Conservation (phyloP, 768 basidiomycete genomes). For the Hygrophoropsis aurantiaca region DNA sequence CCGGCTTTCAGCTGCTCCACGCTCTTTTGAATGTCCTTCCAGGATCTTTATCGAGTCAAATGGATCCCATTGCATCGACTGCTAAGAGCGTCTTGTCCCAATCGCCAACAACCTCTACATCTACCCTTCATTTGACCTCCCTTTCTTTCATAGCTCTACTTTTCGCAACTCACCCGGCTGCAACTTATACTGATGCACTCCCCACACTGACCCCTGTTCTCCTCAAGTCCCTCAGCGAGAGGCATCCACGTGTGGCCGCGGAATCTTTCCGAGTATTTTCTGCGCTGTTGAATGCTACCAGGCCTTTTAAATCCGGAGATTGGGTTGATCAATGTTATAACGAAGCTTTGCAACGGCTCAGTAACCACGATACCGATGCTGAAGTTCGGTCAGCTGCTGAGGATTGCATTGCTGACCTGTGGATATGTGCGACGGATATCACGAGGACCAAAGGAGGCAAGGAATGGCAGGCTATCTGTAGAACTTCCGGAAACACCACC, state of each 20-base stretch:
- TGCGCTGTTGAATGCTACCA: constrained; percentile 71
- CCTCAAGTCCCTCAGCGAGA: constrained; percentile 72
- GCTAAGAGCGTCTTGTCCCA: constrained; percentile 66
- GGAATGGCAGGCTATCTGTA: constrained; percentile 82
- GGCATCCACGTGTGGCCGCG: constrained; percentile 85
- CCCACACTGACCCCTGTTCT: constrained; percentile 70
- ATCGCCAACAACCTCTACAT: constrained; percentile 71
- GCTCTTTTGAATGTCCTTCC: constrained; percentile 77
- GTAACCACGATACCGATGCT: constrained; percentile 83
- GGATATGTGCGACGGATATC: constrained; percentile 81
- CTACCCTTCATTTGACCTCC: constrained; percentile 79
- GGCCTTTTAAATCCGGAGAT: constrained; percentile 61
- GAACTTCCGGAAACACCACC: constrained; percentile 67
- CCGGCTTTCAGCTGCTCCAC: constrained; percentile 80
- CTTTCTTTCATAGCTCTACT: constrained; percentile 85
- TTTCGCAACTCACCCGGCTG: constrained; percentile 64
- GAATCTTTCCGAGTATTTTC: constrained; percentile 90
- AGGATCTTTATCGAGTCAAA: constrained; percentile 75
- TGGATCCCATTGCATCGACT: constrained; percentile 60
- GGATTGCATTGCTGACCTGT: constrained; percentile 80
- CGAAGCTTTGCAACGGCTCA: constrained; percentile 69
- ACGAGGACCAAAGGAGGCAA: constrained; percentile 60
- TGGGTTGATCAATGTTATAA: constrained; percentile 77
- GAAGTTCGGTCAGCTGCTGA: constrained; percentile 86
- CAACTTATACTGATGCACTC: constrained; percentile 61